Base-by-base conservation (phyloP, 179 eudicot genomes). In the Carnegiea gigantea region DNA sequence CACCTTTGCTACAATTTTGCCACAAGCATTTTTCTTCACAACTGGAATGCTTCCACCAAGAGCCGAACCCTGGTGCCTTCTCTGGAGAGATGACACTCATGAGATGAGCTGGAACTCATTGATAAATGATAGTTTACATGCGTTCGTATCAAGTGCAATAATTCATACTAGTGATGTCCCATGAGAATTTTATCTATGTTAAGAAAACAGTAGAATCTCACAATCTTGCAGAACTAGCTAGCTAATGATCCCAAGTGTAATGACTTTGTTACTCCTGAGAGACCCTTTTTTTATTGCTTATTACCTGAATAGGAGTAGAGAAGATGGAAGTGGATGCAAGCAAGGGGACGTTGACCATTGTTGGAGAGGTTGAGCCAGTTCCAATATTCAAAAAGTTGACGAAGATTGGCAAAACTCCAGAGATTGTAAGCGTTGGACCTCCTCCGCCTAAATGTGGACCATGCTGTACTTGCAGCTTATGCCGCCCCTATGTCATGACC, bases 361-460 rank as follows among this genome's bases (percentile, higher is more conserved):
- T 81, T 1, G 86, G 86, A 64, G 83, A 77, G 30, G 83, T 77
- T 5, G 86, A 72, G 70, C 86, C 86, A 11, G 79, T 73, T 11
- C 76, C 84, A 0, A 80, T 84, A 0, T 81, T 57, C 78, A 84
- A 84, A 76, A 73, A 62, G 43, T 77, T 84, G 20, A 80, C 80
- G 62, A 84, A 84, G 75, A 84, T 84, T 48, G 82, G 78, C 54
- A 72, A 77, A 48, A n/a, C 51, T 0, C 86, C 86, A 20, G 83
- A 84, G 48, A 84, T 84, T 4, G 26, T 80, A 5, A 81, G 80
- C 3, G 86, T 84, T 6, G 83, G 83, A 77, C 86, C 81, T 6
- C 81, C 85, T 6, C 7, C 7, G 51, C 80, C 85, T 0, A 79
- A 43, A 54, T 83, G 82, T 43, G 30, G 15, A 9, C 70, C 28